A percentile compares a stretch with the other conserved stretches of the same genome.
These are phyloP conservation scores for Vicia faba DNA, from an alignment of 306 rosid genomes.

Conservation along the genomic window DNA sequence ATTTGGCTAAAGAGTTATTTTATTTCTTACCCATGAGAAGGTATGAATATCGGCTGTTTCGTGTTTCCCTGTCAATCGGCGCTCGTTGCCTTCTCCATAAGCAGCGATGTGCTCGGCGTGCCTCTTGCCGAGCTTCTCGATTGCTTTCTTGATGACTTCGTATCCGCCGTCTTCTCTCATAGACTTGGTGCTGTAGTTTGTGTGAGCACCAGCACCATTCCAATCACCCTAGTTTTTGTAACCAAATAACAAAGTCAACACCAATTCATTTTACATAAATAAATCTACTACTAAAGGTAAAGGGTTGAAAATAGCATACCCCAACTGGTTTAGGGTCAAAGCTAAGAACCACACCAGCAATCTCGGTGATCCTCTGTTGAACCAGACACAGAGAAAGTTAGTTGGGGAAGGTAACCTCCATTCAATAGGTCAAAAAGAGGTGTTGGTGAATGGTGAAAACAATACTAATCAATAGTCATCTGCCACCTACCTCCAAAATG, in stretches of 20 bases:
- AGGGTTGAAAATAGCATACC: slow-evolving; percentile 43
- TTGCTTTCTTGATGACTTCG: slow-evolving; percentile 78
- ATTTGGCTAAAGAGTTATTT: neutral
- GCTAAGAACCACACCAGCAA: slow-evolving; percentile 79
- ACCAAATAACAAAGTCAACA: neutral
- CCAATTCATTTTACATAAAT: neutral
- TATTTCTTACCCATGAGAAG: slow-evolving; percentile 78
- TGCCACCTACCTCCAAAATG: slow-evolving; percentile 93
- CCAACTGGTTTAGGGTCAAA: slow-evolving; percentile 92
- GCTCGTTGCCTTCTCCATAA: slow-evolving; percentile 96
- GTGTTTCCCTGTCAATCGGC: slow-evolving; percentile 84
- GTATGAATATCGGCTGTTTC: slow-evolving; percentile 87
- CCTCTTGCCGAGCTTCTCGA: slow-evolving; percentile 67
- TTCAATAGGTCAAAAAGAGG: slow-evolving; percentile 15
- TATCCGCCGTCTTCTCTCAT: slow-evolving; percentile 83
- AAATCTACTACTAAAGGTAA: neutral
- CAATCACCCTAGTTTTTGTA: slow-evolving; percentile 70
- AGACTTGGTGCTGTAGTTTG: slow-evolving; percentile 90
- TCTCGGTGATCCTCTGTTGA: slow-evolving; percentile 82
- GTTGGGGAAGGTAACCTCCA: neutral
- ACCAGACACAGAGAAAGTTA: slow-evolving; percentile 32
- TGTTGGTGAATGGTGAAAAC: neutral
- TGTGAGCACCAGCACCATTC: slow-evolving; percentile 99
- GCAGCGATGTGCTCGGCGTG: slow-evolving; percentile 90
- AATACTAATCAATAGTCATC: neutral